Percentiles rank a stretch among this genome's conserved stretches.
These are phyloP conservation scores for Neofusicoccum sp. DNA, from an alignment of 2,329 filamentous ascomycete genomes.

Conservation along the genomic window DNA sequence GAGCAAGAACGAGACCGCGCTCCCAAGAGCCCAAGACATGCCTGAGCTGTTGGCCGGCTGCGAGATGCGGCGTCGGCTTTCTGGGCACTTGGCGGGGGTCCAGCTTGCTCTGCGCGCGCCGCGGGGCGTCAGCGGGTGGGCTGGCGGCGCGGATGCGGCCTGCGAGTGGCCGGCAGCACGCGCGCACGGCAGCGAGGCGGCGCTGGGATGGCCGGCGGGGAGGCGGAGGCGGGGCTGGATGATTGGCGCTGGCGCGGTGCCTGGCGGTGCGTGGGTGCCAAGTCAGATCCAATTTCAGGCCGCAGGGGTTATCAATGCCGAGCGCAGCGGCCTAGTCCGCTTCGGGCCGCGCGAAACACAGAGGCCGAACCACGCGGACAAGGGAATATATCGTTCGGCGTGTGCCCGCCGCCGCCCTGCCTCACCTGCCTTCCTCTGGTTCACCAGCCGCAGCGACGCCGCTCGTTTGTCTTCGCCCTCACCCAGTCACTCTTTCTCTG, in stretches of 20 bases:
- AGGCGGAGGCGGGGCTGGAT: not conserved
- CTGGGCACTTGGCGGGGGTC: slow-evolving; percentile 7
- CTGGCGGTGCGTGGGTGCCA: slow-evolving; percentile 2
- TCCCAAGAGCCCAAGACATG: slow-evolving; percentile 3
- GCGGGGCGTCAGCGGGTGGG: not conserved
- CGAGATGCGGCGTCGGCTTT: too few species aligned
- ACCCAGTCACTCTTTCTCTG: slow-evolving; percentile 17
- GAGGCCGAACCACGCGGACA: not conserved
- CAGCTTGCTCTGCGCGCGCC: slow-evolving; percentile 2
- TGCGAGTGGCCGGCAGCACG: slow-evolving; percentile 11
- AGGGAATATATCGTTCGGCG: slow-evolving; percentile 9
- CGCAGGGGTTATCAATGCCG: slow-evolving; percentile 7
- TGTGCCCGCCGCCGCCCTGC: not conserved
- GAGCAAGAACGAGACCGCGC: not conserved
- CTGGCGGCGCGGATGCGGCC: not conserved
- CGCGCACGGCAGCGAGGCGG: slow-evolving; percentile 6
- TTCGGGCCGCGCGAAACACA: slow-evolving; percentile 9
- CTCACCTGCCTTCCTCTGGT: slow-evolving; percentile 3
- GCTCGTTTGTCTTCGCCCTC: not conserved
- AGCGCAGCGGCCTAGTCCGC: not conserved
- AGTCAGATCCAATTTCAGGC: slow-evolving; percentile 12
- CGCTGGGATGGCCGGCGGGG: slow-evolving; percentile 1
- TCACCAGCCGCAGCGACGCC: not conserved
- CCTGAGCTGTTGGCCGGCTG: not conserved
- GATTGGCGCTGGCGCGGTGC: not conserved